Percentiles rank a stretch among this genome's conserved stretches.
These are phyloP conservation scores for Camellia sinensis DNA, from an alignment of 148 eudicot genomes.

Conservation along the genomic window DNA sequence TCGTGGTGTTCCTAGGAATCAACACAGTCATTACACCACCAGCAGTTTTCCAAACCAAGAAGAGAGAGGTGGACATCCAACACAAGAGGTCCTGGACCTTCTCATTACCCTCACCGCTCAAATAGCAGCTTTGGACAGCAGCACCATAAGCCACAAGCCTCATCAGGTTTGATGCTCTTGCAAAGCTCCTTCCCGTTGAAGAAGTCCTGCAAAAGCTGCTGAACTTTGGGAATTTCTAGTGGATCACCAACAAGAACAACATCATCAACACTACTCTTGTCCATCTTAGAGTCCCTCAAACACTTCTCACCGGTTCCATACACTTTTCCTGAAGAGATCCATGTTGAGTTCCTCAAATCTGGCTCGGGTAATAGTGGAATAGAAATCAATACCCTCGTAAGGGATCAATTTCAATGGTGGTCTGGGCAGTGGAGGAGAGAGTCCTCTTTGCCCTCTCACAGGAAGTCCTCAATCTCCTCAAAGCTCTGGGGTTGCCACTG, in stretches of 20 bases:
- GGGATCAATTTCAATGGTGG: slow-evolving; percentile 47
- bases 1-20: slow-evolving; percentile 44
- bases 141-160: slow-evolving; percentile 54
- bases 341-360: slow-evolving; percentile 46
- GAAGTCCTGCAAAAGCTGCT: slow-evolving; percentile 42
- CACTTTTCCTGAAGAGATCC: slow-evolving; percentile 49
- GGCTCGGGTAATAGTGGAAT: slow-evolving; percentile 46
- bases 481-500: slow-evolving; percentile 44
- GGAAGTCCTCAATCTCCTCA: slow-evolving; percentile 46
- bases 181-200: slow-evolving; percentile 48
- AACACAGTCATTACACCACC: slow-evolving; percentile 45
- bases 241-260: slow-evolving; percentile 47
- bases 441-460: slow-evolving; percentile 51
- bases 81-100: slow-evolving; percentile 41
- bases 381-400: slow-evolving; percentile 44
- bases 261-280: slow-evolving; percentile 39
- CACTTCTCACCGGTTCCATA: slow-evolving; percentile 50
- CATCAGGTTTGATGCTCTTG: slow-evolving; percentile 54
- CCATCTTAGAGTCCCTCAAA: slow-evolving; percentile 48
- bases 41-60: slow-evolving; percentile 44
- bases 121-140: slow-evolving; percentile 48
- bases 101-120: slow-evolving; percentile 47
- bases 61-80: slow-evolving; percentile 45
- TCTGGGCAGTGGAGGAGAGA: slow-evolving; percentile 45
- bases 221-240: slow-evolving; percentile 48